Percentiles rank a stretch among this genome's conserved stretches.
Conservation (phyloP, 148 eudicot species). For the Rhododendron kiyosumense region DNA sequence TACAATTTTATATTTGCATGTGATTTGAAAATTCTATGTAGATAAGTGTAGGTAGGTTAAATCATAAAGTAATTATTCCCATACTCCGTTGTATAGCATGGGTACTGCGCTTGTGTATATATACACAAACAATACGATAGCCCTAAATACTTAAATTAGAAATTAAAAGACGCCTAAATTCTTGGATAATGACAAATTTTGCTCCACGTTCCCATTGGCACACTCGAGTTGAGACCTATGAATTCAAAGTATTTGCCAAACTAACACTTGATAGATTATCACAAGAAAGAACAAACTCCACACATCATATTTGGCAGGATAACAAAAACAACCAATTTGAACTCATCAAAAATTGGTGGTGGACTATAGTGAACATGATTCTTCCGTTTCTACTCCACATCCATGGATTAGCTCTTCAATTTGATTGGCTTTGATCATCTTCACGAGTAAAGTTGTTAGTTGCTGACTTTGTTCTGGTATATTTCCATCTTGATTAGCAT, state of each 20-base stretch:
- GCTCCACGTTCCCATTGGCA: neutral
- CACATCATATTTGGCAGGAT: neutral
- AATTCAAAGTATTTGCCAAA: neutral
- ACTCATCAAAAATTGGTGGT: neutral
- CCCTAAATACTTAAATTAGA: neutral
- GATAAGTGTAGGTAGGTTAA: neutral
- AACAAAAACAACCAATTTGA: neutral
- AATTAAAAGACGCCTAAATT: neutral
- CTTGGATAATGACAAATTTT: neutral
- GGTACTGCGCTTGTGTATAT: neutral
- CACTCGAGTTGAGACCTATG: neutral
- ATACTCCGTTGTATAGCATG: neutral
- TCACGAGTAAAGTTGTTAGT: neutral
- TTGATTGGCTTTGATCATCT: neutral
- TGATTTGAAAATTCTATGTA: neutral
- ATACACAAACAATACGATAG: too few relatives aligned
- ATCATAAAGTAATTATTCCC: neutral
- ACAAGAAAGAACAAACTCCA: neutral
- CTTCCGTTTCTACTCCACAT: neutral
- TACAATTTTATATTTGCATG: neutral
- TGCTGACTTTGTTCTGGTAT: neutral
- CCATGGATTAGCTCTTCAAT: neutral
- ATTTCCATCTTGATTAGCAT: neutral
- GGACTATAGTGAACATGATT: neutral
- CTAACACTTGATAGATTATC: neutral